A percentile compares a stretch with the other conserved stretches of the same genome.
phyloP scores from a whole-genome alignment of 805 yeast genomes.

The Candida oleophila region DNA sequence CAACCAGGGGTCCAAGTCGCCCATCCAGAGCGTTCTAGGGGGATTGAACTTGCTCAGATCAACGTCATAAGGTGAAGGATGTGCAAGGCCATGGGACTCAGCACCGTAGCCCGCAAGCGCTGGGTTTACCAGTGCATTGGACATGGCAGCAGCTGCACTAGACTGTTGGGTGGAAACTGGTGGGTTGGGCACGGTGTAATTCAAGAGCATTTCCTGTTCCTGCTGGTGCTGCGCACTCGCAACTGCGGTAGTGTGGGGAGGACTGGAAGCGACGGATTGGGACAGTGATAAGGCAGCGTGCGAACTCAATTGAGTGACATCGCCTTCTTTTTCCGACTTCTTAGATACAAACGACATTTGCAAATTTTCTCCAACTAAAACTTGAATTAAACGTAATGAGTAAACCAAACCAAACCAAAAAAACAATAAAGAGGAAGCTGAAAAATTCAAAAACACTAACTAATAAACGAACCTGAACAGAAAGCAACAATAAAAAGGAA shows the following conservation, averaged over 20 bases:
- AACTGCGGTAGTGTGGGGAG: conserved; percentile 17
- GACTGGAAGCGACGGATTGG: no score
- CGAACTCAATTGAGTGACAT: background rate
- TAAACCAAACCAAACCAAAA: background rate
- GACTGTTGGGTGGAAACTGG: conserved; percentile 40
- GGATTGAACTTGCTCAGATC: conserved; percentile 22
- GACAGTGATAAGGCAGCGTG: no score
- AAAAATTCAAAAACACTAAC: background rate
- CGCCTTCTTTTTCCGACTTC: background rate
- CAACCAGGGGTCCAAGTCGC: conserved; percentile 78
- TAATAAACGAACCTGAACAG: background rate
- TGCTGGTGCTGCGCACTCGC: conserved; percentile 44
- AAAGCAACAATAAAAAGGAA: background rate
- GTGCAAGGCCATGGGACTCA: background rate
- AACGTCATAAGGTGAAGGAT: background rate
- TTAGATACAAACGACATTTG: background rate
- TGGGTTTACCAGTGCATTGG: background rate
- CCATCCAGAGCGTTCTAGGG: conserved; percentile 86
- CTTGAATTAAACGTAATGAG: background rate
- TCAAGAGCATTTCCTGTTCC: conserved; percentile 41
- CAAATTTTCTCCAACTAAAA: background rate
- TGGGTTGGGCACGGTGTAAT: conserved; percentile 41
- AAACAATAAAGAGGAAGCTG: background rate
- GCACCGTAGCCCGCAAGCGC: background rate
- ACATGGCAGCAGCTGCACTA: conserved; percentile 21